Evolutionary conservation across 202 grass and related monocot genomes (phyloP).

Genomic region (Tripidium arundinaceum): DNA sequence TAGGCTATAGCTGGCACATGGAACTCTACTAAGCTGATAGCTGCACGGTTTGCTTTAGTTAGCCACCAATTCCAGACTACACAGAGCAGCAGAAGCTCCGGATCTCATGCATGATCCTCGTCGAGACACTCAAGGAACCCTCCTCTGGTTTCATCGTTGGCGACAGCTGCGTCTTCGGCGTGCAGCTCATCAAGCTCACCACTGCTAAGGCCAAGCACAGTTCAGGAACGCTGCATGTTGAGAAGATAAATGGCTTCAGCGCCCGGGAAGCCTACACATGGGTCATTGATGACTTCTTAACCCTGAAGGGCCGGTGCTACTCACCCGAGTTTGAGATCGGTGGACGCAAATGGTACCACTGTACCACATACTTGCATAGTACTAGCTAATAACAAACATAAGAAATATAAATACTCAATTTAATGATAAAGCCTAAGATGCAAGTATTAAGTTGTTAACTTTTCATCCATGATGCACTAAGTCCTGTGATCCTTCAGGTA

Average conservation of each 20-base stretch:
- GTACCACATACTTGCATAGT: neutral
- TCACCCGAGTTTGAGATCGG: constrained; percentile 6
- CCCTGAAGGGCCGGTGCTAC: neutral
- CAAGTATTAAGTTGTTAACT: neutral
- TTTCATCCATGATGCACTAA: neutral
- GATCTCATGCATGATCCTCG: constrained; percentile 11
- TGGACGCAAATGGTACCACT: constrained; percentile 21
- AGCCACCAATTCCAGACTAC: constrained; percentile 5
- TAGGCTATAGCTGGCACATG: neutral
- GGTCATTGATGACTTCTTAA: constrained; percentile 30
- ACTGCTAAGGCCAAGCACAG: neutral
- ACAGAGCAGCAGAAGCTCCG: neutral
- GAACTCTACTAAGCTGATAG: neutral
- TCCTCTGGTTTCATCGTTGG: constrained; percentile 13
- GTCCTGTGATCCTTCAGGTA: constrained; percentile 5
- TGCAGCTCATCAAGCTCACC: constrained; percentile 17
- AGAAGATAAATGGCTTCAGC: neutral
- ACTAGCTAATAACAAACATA: neutral
- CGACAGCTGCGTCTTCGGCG: constrained; percentile 27
- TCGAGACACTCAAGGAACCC: constrained; percentile 16
- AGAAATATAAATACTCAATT: neutral
- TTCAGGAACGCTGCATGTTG: neutral
- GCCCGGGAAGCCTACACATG: constrained; percentile 13
- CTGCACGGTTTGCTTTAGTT: constrained; percentile 22
- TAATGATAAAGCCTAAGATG: neutral